Evolutionary conservation across 192 early-diverging fungal species (phyloP), one percentile per base, ranked within the genome.

Genomic region (Entomortierella beljakovae): DNA sequence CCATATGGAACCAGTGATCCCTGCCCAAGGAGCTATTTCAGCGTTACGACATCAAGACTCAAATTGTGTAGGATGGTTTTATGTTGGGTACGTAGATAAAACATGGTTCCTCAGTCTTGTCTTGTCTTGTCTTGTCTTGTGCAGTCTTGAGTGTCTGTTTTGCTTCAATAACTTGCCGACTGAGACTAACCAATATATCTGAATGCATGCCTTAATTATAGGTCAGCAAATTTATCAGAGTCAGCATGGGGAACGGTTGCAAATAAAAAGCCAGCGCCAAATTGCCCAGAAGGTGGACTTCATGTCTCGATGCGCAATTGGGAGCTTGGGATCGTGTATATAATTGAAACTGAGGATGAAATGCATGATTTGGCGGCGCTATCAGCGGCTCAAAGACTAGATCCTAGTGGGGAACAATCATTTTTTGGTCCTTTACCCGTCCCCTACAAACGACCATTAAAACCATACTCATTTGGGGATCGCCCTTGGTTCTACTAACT

Each of bases 371-470:
- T 60, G 54, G 56, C 54, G 22, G 34, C 20, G 18, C 26, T 59
- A 15, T 20, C 56, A 46, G 6, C 29, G 13, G 3, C 52, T 6
- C 34, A 59, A 38, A 29, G 61, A 18, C 18, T 31, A 2, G 8
- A 56, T 1, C 34, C 23, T 15, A 42, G 22, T 26, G 34, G 32
- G 31, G 60, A 57, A 7, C 70, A 64, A 33, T 58, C 70, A 4
- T 77, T 79, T 56, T 79, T 79, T 70, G 75, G 75, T 16, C 67
- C 75, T 10, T 48, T 79, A 32, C 67, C 75, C 23, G 48, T 79
- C 13, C 67, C 75, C 11, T 79, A 69, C 62, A 69, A 57, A 26
- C 46, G 67, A 31, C 75, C 75, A 16, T 23, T 65, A 40, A 64
- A 9, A 2, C 75, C 29, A 3, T 79, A 79, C 10, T 33, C 35